These are phyloP conservation scores for Colletotrichum euphorbiae DNA, from an alignment of 2,329 filamentous ascomycete species.

Conservation along the genomic window DNA sequence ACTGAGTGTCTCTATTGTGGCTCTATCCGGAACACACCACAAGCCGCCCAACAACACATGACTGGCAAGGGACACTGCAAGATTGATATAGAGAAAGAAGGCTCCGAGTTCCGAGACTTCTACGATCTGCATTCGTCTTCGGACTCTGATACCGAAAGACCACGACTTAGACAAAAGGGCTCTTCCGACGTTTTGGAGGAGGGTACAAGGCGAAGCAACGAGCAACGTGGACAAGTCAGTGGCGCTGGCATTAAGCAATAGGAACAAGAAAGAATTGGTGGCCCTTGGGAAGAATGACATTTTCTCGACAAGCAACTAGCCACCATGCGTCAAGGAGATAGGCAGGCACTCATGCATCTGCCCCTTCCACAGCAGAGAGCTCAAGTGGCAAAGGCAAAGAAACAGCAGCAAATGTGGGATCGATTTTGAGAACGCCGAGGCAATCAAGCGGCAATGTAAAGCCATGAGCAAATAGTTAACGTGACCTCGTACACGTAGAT, in stretches of 20 bases:
- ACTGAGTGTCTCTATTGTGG: conserved; percentile 11
- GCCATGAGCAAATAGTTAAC: neutral
- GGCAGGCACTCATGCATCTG: conserved; percentile 44
- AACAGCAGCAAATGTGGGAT: conserved; percentile 45
- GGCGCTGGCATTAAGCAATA: neutral
- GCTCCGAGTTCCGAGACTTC: neutral
- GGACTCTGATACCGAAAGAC: conserved; percentile 7
- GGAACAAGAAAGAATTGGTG: neutral
- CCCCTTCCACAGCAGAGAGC: conserved; percentile 46
- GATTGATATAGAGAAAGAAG: neutral
- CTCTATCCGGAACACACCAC: conserved; percentile 45
- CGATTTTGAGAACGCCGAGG: conserved; percentile 37
- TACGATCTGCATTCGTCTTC: conserved; percentile 47
- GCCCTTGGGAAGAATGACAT: conserved; percentile 27
- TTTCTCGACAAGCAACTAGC: conserved; percentile 42
- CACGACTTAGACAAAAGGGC: neutral
- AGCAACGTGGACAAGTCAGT: neutral
- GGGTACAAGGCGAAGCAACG: conserved; percentile 42
- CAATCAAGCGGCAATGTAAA: conserved; percentile 39
- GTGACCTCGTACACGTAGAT: no score
- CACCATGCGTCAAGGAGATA: conserved; percentile 44
- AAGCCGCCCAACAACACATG: conserved; percentile 65
- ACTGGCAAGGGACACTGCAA: conserved; percentile 54
- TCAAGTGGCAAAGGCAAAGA: conserved; percentile 45
- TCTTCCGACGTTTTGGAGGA: conserved; percentile 40